A percentile compares a stretch with the other conserved stretches of the same genome.
Evolutionary conservation across 208 protist species (phyloP).

Genomic region (Herpetomonas tarakana): DNA sequence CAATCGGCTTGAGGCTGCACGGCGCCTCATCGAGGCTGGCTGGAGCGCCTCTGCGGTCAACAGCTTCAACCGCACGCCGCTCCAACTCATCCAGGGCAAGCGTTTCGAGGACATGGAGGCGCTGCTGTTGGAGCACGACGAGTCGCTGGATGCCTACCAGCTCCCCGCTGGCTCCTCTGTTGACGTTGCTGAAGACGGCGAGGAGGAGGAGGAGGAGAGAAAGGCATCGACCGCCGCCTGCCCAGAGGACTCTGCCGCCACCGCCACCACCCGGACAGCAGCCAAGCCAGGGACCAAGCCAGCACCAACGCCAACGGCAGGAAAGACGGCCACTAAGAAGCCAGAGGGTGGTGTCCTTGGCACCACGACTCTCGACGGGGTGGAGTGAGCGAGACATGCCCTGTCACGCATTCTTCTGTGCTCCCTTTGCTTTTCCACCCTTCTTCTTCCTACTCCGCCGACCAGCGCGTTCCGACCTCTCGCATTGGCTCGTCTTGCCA

Average conservation of each 20-base stretch:
- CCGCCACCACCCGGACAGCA: no score
- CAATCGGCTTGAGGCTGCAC: conserved; percentile 62
- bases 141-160: conserved; percentile 55
- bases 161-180: conserved; percentile 17
- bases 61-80: conserved; percentile 51
- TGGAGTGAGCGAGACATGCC: conserved; percentile 36
- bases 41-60: conserved; percentile 63
- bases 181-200: conserved; percentile 14
- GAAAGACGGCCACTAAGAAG: neutral
- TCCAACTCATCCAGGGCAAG: conserved; percentile 82
- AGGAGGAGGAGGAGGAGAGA: conserved; percentile 8
- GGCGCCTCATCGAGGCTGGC: conserved; percentile 48
- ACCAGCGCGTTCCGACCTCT: no score
- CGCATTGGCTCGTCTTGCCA: no score
- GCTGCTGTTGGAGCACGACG: conserved; percentile 70
- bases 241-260: no score
- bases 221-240: neutral
- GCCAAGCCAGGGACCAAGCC: no score
- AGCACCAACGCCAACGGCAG: neutral
- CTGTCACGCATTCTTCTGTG: neutral
- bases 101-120: conserved; percentile 81
- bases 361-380: conserved; percentile 58
- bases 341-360: conserved; percentile 33
- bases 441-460: no score
- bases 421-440: neutral